Evolutionary conservation across 495 filamentous ascomycete species (phyloP), one percentile per base, ranked within the genome.

Genomic region (Penicillium soppii): DNA sequence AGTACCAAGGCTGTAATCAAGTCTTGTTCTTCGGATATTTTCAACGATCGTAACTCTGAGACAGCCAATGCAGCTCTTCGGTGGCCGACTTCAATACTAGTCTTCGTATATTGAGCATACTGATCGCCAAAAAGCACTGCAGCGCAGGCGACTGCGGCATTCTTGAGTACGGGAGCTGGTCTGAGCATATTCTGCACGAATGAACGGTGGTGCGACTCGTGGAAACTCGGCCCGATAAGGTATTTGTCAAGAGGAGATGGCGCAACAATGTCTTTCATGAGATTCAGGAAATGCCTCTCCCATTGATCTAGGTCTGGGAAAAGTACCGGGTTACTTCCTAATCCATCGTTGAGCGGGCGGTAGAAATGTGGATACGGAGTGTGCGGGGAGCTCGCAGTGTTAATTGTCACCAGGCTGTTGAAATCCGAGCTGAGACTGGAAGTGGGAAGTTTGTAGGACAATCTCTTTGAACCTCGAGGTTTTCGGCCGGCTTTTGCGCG

Each of bases 231-330:
- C 4, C 54, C 54, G 3, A 57, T 39, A 1, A 61, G 43, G 36
- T 37, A 61, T 30, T 61, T 61, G 33, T 57, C 54, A 1, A 61
- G 42, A 10, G 58, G 58, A 7, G 47, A 57, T 9, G 58, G 47
- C 1, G 25, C 30, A 5, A 39, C 7, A 10, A 47, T 51, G 19
- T 57, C 46, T 46, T 49, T 61, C 58, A 61, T 61, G 1, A 57
- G 23, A 26, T 57, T 57, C 17, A 61, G n/a, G 16, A 61, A 61
- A 23, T 61, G 47, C 15, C 30, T 26, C 25, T 61, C 58, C 54
- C 50, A 57, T 1, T 47, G 19, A 35, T 61, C 58, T 10, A 61
- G 43, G 5, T 40, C 38, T 3, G 54, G 27, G 12, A 57, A 47
- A 12, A 54, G n/a, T 1, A 19, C 38, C 22, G 46, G 7, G 12